phyloP scores from a whole-genome alignment of 1,139 yeast genomes.

The Lodderomyces margitis region DNA sequence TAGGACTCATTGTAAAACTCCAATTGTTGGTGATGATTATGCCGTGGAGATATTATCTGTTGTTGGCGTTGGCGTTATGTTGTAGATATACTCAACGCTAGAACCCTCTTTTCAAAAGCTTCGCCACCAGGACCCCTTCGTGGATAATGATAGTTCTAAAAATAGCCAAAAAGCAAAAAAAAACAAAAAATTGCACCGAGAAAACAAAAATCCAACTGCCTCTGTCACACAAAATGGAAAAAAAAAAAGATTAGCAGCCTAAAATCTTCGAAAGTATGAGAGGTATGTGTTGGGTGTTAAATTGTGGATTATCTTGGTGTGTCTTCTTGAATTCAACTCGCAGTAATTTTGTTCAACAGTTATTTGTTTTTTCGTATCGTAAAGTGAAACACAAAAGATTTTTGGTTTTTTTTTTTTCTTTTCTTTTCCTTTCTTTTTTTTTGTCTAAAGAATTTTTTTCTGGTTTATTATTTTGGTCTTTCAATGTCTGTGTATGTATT shows the following conservation, averaged over 20 bases:
- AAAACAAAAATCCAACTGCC: neutral
- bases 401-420: no score
- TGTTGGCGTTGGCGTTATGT: no score
- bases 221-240: neutral
- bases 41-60: neutral
- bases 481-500: neutral
- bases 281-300: neutral
- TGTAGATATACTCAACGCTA: no score
- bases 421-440: no score
- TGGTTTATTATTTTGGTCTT: neutral
- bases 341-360: no score
- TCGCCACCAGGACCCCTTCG: neutral
- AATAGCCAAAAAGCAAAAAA: neutral
- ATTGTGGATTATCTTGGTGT: no score
- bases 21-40: neutral
- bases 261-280: neutral
- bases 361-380: neutral
- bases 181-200: neutral
- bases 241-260: neutral
- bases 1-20: neutral
- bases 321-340: no score
- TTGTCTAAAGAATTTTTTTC: no score
- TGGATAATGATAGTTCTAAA: neutral
- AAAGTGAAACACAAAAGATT: conserved; percentile 1
- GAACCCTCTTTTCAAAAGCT: neutral